phyloP scores from a whole-genome alignment of 257 asterid species.

The Solanum pennellii region DNA sequence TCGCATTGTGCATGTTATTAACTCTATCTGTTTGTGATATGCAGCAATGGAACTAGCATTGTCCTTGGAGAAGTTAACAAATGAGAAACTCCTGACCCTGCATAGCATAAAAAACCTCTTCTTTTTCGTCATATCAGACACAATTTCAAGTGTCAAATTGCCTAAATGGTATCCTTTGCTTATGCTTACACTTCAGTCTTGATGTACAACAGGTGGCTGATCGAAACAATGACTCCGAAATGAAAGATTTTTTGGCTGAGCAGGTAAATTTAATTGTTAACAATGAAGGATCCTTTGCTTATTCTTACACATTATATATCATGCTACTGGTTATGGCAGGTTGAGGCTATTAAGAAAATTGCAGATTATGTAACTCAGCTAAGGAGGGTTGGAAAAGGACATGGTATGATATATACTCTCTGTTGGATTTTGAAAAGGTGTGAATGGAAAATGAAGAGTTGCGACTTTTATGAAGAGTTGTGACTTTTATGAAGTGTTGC shows the following conservation, averaged over 20 bases:
- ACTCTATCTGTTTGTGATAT: slow-evolving; percentile 6
- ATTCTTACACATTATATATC: not conserved
- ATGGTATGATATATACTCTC: slow-evolving; percentile 33
- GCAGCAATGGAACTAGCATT: slow-evolving; percentile 80
- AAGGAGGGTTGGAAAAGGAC: slow-evolving; percentile 88
- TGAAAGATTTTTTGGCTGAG: slow-evolving; percentile 55
- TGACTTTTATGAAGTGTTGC: too few relatives aligned
- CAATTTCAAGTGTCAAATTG: not conserved
- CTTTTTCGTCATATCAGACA: not conserved
- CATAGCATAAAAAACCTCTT: slow-evolving; percentile 29
- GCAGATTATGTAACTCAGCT: slow-evolving; percentile 68
- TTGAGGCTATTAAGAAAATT: slow-evolving; percentile 57
- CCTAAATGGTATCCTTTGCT: not conserved
- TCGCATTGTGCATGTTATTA: not conserved
- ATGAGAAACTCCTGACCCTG: slow-evolving; percentile 48
- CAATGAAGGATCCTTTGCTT: not conserved
- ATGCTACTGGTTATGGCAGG: slow-evolving; percentile 20
- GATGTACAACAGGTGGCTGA: slow-evolving; percentile 45
- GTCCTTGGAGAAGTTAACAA: slow-evolving; percentile 58
- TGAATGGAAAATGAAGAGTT: too few relatives aligned
- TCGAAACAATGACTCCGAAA: slow-evolving; percentile 45
- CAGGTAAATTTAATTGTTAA: slow-evolving; percentile 34
- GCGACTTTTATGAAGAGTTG: too few relatives aligned
- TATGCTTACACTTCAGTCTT: not conserved
- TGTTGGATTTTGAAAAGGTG: too few relatives aligned